These are phyloP conservation scores for Dorcoceras hygrometricum DNA, from an alignment of 257 asterid species.

Conservation along the genomic window DNA sequence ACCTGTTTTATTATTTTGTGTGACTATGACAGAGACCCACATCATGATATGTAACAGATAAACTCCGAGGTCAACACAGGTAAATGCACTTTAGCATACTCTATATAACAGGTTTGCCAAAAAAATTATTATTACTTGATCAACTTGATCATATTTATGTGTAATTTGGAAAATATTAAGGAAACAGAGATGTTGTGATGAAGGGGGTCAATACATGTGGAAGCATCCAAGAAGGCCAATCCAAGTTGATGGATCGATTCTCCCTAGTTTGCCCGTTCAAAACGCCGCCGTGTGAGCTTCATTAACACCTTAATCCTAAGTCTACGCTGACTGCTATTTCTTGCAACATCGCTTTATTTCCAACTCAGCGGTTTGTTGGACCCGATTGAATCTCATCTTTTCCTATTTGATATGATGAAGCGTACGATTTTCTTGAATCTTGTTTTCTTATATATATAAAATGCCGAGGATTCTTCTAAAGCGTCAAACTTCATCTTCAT, in stretches of 20 bases:
- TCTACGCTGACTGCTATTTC: slow-evolving; percentile 31
- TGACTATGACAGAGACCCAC: too few species aligned
- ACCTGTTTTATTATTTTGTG: too few species aligned
- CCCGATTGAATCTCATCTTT: not conserved
- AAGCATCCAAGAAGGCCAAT: slow-evolving; percentile 12
- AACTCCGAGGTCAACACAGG: too few species aligned
- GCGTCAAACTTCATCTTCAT: slow-evolving; percentile 13
- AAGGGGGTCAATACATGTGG: not conserved
- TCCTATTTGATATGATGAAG: not conserved
- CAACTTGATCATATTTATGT: too few species aligned
- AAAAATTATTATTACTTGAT: too few species aligned
- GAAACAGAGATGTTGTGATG: not conserved
- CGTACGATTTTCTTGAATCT: not conserved
- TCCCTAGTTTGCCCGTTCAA: slow-evolving; percentile 13
- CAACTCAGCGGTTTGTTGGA: not conserved
- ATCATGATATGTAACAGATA: too few species aligned
- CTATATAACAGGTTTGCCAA: too few species aligned
- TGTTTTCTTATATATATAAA: not conserved
- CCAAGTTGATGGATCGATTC: slow-evolving; percentile 8
- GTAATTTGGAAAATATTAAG: too few species aligned
- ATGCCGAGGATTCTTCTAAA: not conserved
- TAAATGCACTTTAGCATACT: too few species aligned
- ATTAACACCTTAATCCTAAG: not conserved
- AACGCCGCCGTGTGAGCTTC: slow-evolving; percentile 8
- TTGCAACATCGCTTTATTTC: not conserved